Conservation (phyloP, 2,329 filamentous ascomycete genomes). For the Fusarium guadeloupense region DNA sequence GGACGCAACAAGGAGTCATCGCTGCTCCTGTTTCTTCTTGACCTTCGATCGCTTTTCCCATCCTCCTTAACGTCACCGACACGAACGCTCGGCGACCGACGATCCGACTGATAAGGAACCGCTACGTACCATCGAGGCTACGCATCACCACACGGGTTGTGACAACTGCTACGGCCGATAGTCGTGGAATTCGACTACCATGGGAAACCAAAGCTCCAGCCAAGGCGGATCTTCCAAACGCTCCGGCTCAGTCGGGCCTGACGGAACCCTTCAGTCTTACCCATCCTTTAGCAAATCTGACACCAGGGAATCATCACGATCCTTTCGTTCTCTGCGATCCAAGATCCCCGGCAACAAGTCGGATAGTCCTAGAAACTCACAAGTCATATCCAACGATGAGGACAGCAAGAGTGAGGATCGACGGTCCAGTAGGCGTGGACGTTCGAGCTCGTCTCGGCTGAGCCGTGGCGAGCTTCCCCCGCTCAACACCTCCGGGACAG, state of each 20-base stretch:
- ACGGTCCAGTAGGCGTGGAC: slow-evolving; percentile 72
- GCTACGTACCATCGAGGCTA: slow-evolving; percentile 34
- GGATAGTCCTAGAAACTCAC: slow-evolving; percentile 84
- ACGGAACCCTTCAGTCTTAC: slow-evolving; percentile 75
- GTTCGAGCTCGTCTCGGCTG: slow-evolving; percentile 57
- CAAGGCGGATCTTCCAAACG: slow-evolving; percentile 62
- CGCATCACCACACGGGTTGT: slow-evolving; percentile 44
- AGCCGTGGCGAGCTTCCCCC: slow-evolving; percentile 57
- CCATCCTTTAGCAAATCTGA: slow-evolving; percentile 93
- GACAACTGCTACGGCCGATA: slow-evolving; percentile 40
- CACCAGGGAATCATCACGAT: slow-evolving; percentile 90
- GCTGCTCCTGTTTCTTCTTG: slow-evolving; percentile 59
- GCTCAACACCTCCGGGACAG: slow-evolving; percentile 54
- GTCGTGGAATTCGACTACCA: slow-evolving; percentile 48
- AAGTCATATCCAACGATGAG: slow-evolving; percentile 71
- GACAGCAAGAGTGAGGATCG: slow-evolving; percentile 73
- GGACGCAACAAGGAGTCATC: slow-evolving; percentile 59
- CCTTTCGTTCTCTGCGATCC: slow-evolving; percentile 83
- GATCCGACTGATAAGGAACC: slow-evolving; percentile 27
- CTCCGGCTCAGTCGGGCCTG: slow-evolving; percentile 55
- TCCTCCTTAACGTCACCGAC: slow-evolving; percentile 57
- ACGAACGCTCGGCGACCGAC: background rate
- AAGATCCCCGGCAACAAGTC: slow-evolving; percentile 84
- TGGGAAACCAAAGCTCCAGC: slow-evolving; percentile 81
- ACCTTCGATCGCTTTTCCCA: slow-evolving; percentile 61